Evolutionary conservation across 1,284 basidiomycete species (phyloP), one percentile per base, ranked within the genome.

Genomic region (Cryptococcus sp.): DNA sequence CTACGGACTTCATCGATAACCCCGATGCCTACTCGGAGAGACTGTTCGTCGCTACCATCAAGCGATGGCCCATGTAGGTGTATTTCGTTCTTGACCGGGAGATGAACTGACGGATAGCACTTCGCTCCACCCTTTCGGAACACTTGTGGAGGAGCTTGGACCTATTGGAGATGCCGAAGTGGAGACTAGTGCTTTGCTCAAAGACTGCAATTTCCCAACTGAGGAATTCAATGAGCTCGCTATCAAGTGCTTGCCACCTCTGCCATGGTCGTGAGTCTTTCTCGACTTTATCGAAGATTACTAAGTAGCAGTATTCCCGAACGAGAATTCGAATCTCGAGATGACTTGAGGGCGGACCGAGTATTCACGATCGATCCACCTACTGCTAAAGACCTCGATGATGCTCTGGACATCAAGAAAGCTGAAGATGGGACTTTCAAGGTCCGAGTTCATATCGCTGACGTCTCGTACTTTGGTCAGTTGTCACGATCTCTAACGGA

Each of bases 91-190:
- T 48, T 42, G 25, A 54, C 21, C 60, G 46, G 55, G 45, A 50
- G 44, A 53, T 13, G 42, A 61, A 18, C 49, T 52, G 49, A 36
- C 48, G 45, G 18, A 28, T 45, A 91, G 91, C 70, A 96, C 91
- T 62, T 97, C 92, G 47, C 82, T 99, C 34, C 96, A 99, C 81
- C 96, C 96, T 18, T 99, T 99, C 73, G 96, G 96, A 56, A 96
- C 94, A 31, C 80, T 99, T 36, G 94, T 98, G 36, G 96, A 99
- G 72, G 93, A 98, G 74, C 83, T 99, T 45, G 96, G 96, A 37
- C 87, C 91, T n/a, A 98, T 99, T 60, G 96, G 96, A 40, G 89
- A 98, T 62, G 86, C 93, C 47, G 92, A 98, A 75, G 93, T 97
- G 7, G 94, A 98, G 77, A 98, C 94, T 1, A 92, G 90, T 61